phyloP scores from a whole-genome alignment of 1,139 yeast genomes.

The Yamadazyma diddensiae region DNA sequence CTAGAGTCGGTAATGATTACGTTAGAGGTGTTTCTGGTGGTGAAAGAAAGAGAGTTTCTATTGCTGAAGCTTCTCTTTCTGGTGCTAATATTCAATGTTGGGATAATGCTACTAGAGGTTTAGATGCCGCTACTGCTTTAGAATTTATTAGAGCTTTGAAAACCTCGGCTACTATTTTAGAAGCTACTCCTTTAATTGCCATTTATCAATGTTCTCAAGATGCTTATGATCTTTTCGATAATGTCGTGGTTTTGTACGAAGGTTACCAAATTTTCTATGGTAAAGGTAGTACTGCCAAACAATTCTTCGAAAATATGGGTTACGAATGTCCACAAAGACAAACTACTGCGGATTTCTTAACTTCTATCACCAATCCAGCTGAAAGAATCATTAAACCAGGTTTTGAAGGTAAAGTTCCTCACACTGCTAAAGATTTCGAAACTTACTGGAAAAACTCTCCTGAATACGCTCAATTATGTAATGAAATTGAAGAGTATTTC shows the following conservation, averaged over 20 bases:
- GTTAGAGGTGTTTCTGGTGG: constrained; percentile 44
- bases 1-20: constrained; percentile 37
- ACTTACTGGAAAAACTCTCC: constrained; percentile 61
- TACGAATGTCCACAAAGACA: constrained; percentile 67
- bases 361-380: constrained; percentile 71
- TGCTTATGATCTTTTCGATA: constrained; percentile 67
- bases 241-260: constrained; percentile 67
- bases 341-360: constrained; percentile 80
- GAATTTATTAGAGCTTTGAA: constrained; percentile 72
- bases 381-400: constrained; percentile 61
- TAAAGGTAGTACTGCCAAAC: constrained; percentile 45
- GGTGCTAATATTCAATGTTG: constrained; percentile 49
- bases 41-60: constrained; percentile 44
- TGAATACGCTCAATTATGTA: constrained; percentile 36
- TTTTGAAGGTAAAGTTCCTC: constrained; percentile 45
- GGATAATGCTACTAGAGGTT: constrained; percentile 64
- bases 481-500: constrained; percentile 34
- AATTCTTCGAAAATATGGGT: constrained; percentile 46
- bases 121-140: constrained; percentile 61
- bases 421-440: constrained; percentile 67
- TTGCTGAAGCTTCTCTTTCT: constrained; percentile 39
- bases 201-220: constrained; percentile 82
- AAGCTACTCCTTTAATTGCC: constrained; percentile 67
- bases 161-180: constrained; percentile 56
- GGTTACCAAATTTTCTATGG: constrained; percentile 82